Percentiles rank a stretch among this genome's conserved stretches.
Evolutionary conservation across 108 stramenopile genomes (phyloP).

Genomic region (Schizochytrium sp.): DNA sequence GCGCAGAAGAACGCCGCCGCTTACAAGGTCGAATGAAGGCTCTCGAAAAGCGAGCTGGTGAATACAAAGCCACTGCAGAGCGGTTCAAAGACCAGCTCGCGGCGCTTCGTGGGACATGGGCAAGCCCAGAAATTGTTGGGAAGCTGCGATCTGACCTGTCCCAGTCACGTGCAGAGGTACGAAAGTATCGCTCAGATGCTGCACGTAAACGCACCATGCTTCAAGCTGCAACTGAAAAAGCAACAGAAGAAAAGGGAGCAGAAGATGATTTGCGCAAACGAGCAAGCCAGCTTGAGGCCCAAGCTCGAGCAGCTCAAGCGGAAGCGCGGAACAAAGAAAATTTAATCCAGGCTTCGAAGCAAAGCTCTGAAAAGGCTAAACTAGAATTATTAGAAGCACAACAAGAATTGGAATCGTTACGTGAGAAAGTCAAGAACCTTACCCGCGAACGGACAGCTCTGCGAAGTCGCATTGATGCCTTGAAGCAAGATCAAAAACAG

Average conservation of each 20-base stretch:
- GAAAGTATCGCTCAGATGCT: not conserved
- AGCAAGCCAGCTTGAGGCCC: not conserved
- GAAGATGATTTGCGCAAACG: constrained; percentile 34
- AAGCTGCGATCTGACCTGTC: constrained; percentile 21
- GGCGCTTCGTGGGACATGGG: not conserved
- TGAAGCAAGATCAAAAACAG: constrained; percentile 29
- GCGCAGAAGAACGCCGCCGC: not conserved
- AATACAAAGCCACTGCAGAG: not conserved
- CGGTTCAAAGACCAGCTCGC: not conserved
- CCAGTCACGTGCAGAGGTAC: not conserved
- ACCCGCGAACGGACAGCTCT: not conserved
- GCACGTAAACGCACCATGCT: constrained; percentile 23
- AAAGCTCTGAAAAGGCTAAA: not conserved
- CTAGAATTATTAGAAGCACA: too few species aligned
- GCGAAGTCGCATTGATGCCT: not conserved
- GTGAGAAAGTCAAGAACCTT: not conserved
- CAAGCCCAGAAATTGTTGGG: not conserved
- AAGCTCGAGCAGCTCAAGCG: not conserved
- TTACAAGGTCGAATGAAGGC: not conserved
- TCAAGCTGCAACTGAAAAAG: not conserved
- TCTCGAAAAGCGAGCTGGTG: not conserved
- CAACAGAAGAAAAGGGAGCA: constrained; percentile 8
- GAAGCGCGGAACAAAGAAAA: not conserved
- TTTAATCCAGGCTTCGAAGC: not conserved
- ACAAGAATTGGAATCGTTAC: not conserved